Evolutionary conservation across 2,329 filamentous ascomycete genomes (phyloP), one percentile per base, ranked within the genome.

Genomic region (Colletotrichum karsti): DNA sequence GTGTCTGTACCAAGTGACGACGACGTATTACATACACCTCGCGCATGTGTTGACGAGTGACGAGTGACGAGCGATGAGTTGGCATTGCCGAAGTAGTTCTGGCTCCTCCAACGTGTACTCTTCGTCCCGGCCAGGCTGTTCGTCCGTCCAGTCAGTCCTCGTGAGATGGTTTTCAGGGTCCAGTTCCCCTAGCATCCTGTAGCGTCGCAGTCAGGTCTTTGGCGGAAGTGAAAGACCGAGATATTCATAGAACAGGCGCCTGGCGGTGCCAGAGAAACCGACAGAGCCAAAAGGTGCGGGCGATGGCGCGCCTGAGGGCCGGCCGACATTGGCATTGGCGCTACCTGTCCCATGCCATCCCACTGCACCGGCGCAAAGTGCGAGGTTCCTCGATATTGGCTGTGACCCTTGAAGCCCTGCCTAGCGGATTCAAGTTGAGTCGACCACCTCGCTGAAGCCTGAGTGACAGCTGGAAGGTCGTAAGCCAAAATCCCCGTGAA

Each of bases 211-310:
- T 42, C 60, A 39, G 46, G 24, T 46, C 50, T 42, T 46, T 57
- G 63, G 51, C 63, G 51, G 20, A 53, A 63, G 39, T 46, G 51
- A 39, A 37, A 61, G 35, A 24, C 55, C 55, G 63, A 59, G 63
- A 68, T 69, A 68, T 68, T 55, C 58, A 69, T 69, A 67, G 63
- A 69, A 53, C 56, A 62, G 51, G 58, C 39, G 26, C 33, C n/a
- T n/a, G 42, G 41, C n/a, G 33, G 59, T 64, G 35, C 58, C 18
- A 26, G 15, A 8, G 48, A 30, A 39, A 42, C 33, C n/a, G 54
- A 33, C 35, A 24, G 15, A 35, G 35, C 15, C 13, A 35, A 35
- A 18, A 30, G 35, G 37, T 63, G 30, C 22, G 35, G 51, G 10
- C 15, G 35, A 39, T 58, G 28, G 39, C 53, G 54, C 41, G 24